Conservation (phyloP, 129 eudicot species). For the Artemisia annua region DNA sequence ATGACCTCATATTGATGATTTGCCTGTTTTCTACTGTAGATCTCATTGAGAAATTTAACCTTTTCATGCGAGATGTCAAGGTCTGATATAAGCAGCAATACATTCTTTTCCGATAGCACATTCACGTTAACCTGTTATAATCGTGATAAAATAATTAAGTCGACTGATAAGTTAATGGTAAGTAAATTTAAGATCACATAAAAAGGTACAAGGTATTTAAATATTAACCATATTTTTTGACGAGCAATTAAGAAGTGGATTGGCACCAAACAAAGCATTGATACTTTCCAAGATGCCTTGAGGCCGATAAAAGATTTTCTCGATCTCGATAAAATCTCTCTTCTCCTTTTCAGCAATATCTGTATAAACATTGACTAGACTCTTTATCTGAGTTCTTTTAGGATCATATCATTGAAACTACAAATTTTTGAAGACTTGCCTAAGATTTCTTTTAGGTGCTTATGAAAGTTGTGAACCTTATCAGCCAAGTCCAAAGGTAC, state of each 20-base stretch:
- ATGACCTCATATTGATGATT: slow-evolving; percentile 65
- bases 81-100: slow-evolving; percentile 75
- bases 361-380: slow-evolving; percentile 4
- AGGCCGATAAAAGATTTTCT: slow-evolving; percentile 49
- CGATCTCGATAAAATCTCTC: slow-evolving; percentile 60
- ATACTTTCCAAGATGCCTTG: slow-evolving; percentile 75
- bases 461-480: slow-evolving; percentile 63
- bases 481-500: slow-evolving; percentile 81
- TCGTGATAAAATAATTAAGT: not conserved
- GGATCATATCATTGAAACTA: slow-evolving; percentile 9
- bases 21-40: slow-evolving; percentile 52
- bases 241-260: slow-evolving; percentile 64
- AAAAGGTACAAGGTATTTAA: not conserved
- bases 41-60: slow-evolving; percentile 50
- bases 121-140: slow-evolving; percentile 64
- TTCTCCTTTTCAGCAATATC: slow-evolving; percentile 66
- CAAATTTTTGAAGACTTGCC: slow-evolving; percentile 38
- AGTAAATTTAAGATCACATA: slow-evolving; percentile 4
- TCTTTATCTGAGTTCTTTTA: not conserved
- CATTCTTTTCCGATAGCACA: slow-evolving; percentile 56
- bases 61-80: slow-evolving; percentile 66
- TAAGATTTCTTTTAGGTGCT: slow-evolving; percentile 66
- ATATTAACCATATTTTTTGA: slow-evolving; percentile 48
- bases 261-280: slow-evolving; percentile 58
- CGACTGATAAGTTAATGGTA: not conserved